Evolutionary conservation across 1,139 yeast genomes (phyloP), one percentile per base, ranked within the genome.

Genomic region (Blastobotrys niveus): DNA sequence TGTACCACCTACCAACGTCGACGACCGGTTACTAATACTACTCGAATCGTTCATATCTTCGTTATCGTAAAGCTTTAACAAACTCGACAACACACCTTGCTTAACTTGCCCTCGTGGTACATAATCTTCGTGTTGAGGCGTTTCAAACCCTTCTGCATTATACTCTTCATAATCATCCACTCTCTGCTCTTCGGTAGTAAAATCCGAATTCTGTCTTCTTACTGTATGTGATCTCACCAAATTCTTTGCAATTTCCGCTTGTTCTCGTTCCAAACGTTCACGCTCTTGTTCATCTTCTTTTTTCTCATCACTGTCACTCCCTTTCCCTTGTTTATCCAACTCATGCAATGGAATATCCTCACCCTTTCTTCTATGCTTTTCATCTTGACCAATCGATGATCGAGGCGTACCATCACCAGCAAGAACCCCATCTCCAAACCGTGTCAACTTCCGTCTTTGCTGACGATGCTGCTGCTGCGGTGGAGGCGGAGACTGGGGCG

Each of bases 71-170:
- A 87, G 70, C 53, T 79, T 76, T 50, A 87, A 69, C 50, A 87
- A 68, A 1, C 89, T 78, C 0, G 95, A 84, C 29, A 87, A 71
- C 15, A 87, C 89, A 59, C 96, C 96, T 22, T 87, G 86, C 52
- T 82, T 82, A 5, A 85, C 87, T 43, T 75, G 76, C 35, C 73
- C 68, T 0, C 95, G 94, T 0, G 89, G 88, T 6, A 84, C 70
- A 45, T 76, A 83, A 18, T 73, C 77, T 33, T 66, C 70, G 27
- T 55, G 55, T 5, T 48, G 50, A 27, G 36, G 46, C 20, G 27
- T 34, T 9, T 30, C 35, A 20, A 40, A 34, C 5, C 10, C 17
- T 27, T n/a, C 6, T 22, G 14, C 31, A 2, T 17, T 9, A 9
- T 15, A n/a, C 21, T 6, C 2, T 33, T 26, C 18, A 3, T 17